phyloP scores from a whole-genome alignment of 129 eudicot species.

The Dittrichia graveolens region DNA sequence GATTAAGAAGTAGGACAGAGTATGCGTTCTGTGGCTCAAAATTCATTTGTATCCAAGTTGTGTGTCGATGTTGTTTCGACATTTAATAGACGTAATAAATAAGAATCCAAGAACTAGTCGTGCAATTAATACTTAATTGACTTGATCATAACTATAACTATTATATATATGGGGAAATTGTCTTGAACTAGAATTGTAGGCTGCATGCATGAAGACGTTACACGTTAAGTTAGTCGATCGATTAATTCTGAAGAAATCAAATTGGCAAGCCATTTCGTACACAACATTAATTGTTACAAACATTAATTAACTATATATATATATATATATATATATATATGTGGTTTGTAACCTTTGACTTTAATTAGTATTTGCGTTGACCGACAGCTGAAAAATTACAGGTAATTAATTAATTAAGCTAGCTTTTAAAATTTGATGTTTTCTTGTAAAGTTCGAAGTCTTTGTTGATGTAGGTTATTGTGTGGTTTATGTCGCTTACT shows the following conservation, averaged over 20 bases:
- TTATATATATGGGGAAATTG: too few relatives aligned
- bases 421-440: neutral
- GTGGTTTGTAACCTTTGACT: neutral
- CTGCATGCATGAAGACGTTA: neutral
- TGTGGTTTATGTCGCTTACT: neutral
- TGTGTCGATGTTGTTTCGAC: too few relatives aligned
- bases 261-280: neutral
- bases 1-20: too few relatives aligned
- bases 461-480: neutral
- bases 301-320: neutral
- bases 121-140: too few relatives aligned
- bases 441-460: slow-evolving; percentile 3
- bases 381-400: neutral
- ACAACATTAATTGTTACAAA: neutral
- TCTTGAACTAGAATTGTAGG: too few relatives aligned
- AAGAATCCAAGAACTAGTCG: too few relatives aligned
- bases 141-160: too few relatives aligned
- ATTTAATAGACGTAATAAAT: too few relatives aligned
- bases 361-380: neutral
- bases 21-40: too few relatives aligned
- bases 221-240: neutral
- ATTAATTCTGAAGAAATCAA: neutral
- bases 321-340: too few relatives aligned
- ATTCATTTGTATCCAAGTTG: too few relatives aligned
- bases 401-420: neutral